Evolutionary conservation across 2,329 filamentous ascomycete genomes (phyloP).

Genomic region (Sporothrix protearum): DNA sequence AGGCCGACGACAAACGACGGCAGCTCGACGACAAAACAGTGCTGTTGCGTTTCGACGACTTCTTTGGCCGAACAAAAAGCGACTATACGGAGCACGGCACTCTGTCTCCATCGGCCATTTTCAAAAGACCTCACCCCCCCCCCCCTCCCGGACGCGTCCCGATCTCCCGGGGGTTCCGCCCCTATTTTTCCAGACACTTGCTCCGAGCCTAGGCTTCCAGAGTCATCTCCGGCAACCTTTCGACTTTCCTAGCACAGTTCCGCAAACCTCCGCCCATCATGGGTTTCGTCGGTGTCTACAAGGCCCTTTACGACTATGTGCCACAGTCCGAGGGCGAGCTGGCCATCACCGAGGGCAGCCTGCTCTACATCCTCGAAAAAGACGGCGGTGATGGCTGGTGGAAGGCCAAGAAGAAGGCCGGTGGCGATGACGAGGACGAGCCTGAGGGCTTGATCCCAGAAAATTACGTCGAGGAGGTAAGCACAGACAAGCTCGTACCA

Average conservation of each 20-base stretch:
- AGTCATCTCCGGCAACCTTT: background rate
- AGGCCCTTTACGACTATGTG: conserved; percentile 32
- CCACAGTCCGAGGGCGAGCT: conserved; percentile 32
- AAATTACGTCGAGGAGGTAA: conserved; percentile 92
- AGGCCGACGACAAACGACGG: background rate
- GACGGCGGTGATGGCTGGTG: conserved; percentile 80
- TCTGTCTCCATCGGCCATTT: background rate
- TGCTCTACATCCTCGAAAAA: conserved; percentile 47
- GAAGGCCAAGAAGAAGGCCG: conserved; percentile 90
- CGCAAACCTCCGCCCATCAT: conserved; percentile 22
- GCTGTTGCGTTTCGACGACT: background rate
- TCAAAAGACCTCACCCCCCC: background rate
- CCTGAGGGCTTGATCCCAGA: conserved; percentile 85
- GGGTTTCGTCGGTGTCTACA: conserved; percentile 31
- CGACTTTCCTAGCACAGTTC: background rate
- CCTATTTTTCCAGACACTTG: background rate
- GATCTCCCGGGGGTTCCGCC: conserved; percentile 11
- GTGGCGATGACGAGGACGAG: conserved; percentile 80
- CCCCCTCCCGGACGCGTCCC: background rate
- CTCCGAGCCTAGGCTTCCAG: conserved; percentile 3
- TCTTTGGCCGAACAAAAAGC: background rate
- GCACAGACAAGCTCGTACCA: conserved; percentile 31
- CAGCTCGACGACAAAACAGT: background rate
- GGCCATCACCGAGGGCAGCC: conserved; percentile 29
- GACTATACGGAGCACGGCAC: background rate